A percentile compares a stretch with the other conserved stretches of the same genome.
Conservation (phyloP, 805 yeast species). For the Priceomyces fermenticarens region DNA sequence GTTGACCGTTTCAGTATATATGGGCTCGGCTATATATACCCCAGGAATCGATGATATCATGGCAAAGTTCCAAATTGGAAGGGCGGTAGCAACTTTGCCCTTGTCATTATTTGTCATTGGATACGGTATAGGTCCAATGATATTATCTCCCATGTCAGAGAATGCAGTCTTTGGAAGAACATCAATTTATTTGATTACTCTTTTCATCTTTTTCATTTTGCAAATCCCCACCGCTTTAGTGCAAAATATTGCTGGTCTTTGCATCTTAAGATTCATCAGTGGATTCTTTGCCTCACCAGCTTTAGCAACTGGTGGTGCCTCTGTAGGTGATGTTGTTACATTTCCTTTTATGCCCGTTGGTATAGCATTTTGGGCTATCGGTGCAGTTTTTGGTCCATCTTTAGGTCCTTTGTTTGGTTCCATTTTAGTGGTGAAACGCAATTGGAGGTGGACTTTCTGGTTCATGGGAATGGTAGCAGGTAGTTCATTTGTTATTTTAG, state of each 20-base stretch:
- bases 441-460: slow-evolving; percentile 55
- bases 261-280: slow-evolving; percentile 47
- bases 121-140: slow-evolving; percentile 59
- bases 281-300: slow-evolving; percentile 54
- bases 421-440: slow-evolving; percentile 35
- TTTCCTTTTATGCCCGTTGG: slow-evolving; percentile 42
- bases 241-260: slow-evolving; percentile 44
- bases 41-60: slow-evolving; percentile 48
- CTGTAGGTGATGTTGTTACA: slow-evolving; percentile 43
- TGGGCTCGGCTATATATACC: slow-evolving; percentile 55
- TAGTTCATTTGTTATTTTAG: slow-evolving; percentile 12
- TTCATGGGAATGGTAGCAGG: slow-evolving; percentile 33
- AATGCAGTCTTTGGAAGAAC: slow-evolving; percentile 53
- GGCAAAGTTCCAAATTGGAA: slow-evolving; percentile 43
- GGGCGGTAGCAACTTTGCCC: slow-evolving; percentile 47
- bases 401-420: slow-evolving; percentile 54
- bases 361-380: slow-evolving; percentile 48
- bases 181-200: slow-evolving; percentile 44
- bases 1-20: slow-evolving; percentile 51
- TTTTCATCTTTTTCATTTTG: slow-evolving; percentile 45
- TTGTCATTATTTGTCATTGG: slow-evolving; percentile 56
- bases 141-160: slow-evolving; percentile 59
- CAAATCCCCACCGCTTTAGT: slow-evolving; percentile 58
- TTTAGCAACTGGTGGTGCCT: slow-evolving; percentile 52
- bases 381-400: slow-evolving; percentile 49